Evolutionary conservation across 495 filamentous ascomycete genomes (phyloP), one percentile per base, ranked within the genome.

Genomic region (Aspergillus sclerotioniger): DNA sequence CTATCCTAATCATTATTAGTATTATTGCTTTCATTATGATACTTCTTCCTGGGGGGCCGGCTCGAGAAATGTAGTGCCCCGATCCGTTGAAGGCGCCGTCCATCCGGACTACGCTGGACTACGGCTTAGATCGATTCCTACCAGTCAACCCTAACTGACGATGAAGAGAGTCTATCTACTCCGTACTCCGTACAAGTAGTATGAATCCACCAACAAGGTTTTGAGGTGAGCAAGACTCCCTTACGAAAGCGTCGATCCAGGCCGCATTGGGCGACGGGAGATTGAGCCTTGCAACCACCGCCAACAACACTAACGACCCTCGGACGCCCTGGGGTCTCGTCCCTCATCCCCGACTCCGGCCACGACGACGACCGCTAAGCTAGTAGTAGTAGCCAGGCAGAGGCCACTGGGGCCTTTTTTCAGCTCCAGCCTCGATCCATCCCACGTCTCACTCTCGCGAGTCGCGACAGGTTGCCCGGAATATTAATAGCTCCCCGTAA

Each of bases 211-310:
- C 13, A 25, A 32, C 25, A 57, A 57, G 37, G 45, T 57, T 56
- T 56, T 51, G 44, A 44, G 54, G 56, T 51, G 56, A 63, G 60
- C 44, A 47, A 60, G 50, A 63, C 50, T 58, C 55, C 53, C 57
- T 62, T 62, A 56, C 57, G 16, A 59, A 16, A 33, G 13, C 33
- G 61, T 37, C 61, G 61, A 63, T 63, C 61, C 43, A 63, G 53
- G 28, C 61, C 43, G 20, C 45, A 57, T 62, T 51, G 43, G 54
- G 55, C 43, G 47, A 51, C 47, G 47, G 49, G 53, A 55, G 52
- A 54, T 45, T 46, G 57, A 59, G 51, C 43, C 58, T 56, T 43
- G 52, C 53, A 37, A 50, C 58, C 33, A 52, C 25, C 16, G 21
- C 32, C 56, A n/a, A n/a, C 39, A 44, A 44, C 8, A 25, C 48